Evolutionary conservation across 176 grass and related monocot genomes (phyloP), one percentile per base, ranked within the genome.

Genomic region (Carex cristatella): DNA sequence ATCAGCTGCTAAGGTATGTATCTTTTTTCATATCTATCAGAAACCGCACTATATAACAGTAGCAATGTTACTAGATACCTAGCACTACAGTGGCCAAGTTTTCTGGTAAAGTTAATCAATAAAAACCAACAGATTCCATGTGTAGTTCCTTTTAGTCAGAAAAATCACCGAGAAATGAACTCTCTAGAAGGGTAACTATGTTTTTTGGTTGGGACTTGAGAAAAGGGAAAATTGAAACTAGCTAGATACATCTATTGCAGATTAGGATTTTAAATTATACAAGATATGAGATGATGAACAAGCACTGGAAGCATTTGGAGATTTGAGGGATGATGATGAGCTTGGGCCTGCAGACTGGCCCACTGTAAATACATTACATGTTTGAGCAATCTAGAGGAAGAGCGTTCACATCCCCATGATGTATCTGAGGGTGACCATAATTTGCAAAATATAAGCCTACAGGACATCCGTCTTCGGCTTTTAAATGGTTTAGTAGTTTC

Each of bases 321-420:
- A 98, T 63, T 90, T 98, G 73, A 80, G 89, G 83, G 95, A 98
- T 90, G 95, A 98, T 58, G 91, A 98, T 80, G 95, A 98, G 87
- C 91, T 98, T 83, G 95, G 95, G 61, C 92, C 92, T 79, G 91
- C 89, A 81, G 95, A 98, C 71, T 98, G 95, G 95, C 38, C 86
- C 38, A 98, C 83, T 80, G 92, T 98, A 66, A 91, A 85, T 84
- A 98, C 65, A 98, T 98, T 27, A 93, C 91, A 85, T 98, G 95
- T 77, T 93, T 98, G 86, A 91, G 82, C 82, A 82, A 90, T 81
- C 84, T 94, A 79, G 89, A 92, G 11, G 89, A 93, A 88, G 92
- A 92, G 53, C 86, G 72, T 32, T 90, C 85, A 46, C 95, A 98
- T 90, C 92, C 95, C 57, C 91, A 98, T 85, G 92, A 84, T 86